Evolutionary conservation across 192 early-diverging fungal genomes (phyloP), one percentile per base, ranked within the genome.

Genomic region (Bifiguratus adelaidae): DNA sequence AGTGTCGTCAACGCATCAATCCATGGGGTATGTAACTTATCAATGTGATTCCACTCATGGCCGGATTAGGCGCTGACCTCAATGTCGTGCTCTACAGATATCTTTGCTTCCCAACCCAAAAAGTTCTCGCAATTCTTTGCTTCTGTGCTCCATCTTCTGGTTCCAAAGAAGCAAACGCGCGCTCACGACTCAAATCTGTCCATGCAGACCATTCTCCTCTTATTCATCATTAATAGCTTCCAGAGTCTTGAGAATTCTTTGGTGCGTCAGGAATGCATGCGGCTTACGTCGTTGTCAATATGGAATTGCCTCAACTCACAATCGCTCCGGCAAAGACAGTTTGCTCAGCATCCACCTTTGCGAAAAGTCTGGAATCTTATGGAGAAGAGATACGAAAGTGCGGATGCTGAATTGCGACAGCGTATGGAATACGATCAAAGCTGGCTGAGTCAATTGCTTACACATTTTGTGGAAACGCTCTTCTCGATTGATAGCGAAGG

Each of bases 211-310:
- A 68, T 68, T 18, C 53, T 92, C 3, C 53, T 86, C 20, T 57
- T 83, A 24, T 97, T 95, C 44, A 57, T 97, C 48, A 80, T 86
- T 30, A 71, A 85, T 23, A 73, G 75, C n/a, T 96, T 93, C 53
- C 76, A 85, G 45, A 85, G 83, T 44, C 62, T 96, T 27, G 93
- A 96, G 62, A 82, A 85, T 21, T 47, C 47, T 0, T 13, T 67
- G n/a, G 79, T 98, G 23, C 75, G 95, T 50, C 56, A 50, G 3
- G 84, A 92, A 48, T 85, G 79, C 44, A 67, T 93, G 73, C 68
- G 70, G 72, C 74, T 64, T 30, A 47, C 12, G 19, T 76, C 77
- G 15, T 63, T 94, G 6, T 51, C 72, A 0, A 68, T 82, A 21
- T 98, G 95, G 95, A 59, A 72, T 30, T 73, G 77, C 20, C 54